Conservation (phyloP, 352 stramenopile genomes). For the Phytopythium chamaehyphon region DNA sequence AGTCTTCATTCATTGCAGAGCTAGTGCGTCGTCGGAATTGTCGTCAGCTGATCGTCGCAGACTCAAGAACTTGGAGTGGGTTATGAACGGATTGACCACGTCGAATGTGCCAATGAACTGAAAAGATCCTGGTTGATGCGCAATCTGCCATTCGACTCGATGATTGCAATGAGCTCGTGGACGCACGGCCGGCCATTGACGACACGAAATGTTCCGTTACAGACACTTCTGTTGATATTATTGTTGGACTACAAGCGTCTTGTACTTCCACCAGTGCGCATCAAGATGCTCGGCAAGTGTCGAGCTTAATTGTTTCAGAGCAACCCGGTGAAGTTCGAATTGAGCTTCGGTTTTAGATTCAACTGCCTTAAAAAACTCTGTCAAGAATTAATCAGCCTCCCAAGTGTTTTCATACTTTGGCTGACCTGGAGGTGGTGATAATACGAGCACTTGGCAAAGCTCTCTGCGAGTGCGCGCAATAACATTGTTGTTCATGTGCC, state of each 20-base stretch:
- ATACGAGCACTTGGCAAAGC: neutral
- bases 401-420: constrained; percentile 1
- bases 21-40: no score
- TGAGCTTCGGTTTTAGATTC: neutral
- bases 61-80: no score
- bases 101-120: no score
- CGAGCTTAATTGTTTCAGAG: no score
- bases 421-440: neutral
- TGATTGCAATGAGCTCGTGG: constrained; percentile 6
- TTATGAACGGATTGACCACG: no score
- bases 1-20: no score
- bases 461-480: neutral
- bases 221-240: no score
- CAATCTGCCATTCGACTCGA: constrained; percentile 5
- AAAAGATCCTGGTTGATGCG: no score
- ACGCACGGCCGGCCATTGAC: constrained; percentile 5
- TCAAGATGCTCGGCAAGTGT: neutral
- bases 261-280: constrained; percentile 2
- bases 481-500: constrained; percentile 21
- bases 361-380: neutral
- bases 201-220: neutral
- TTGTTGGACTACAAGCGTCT: neutral
- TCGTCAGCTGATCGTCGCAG: no score
- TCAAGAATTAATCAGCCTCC: neutral
- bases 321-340: neutral